Evolutionary conservation across 192 early-diverging fungal genomes (phyloP).

Genomic region (Podila horticola): DNA sequence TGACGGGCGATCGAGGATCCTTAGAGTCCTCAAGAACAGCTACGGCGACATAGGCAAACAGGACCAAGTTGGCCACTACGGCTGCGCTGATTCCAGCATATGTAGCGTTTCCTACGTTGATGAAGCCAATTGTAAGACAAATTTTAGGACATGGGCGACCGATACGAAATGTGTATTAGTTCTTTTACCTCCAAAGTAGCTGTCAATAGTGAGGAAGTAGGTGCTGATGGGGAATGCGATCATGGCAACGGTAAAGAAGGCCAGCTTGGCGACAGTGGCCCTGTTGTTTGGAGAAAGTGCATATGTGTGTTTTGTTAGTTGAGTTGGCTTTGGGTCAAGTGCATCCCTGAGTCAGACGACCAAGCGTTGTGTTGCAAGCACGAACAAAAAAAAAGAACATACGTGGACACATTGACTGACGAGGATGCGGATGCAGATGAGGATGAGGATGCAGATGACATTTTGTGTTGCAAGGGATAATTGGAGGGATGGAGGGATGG

Average conservation of each 20-base stretch:
- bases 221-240: slow-evolving; percentile 51
- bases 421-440: neutral
- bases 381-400: neutral
- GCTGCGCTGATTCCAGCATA: slow-evolving; percentile 65
- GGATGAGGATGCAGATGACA: neutral
- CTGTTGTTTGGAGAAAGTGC: slow-evolving; percentile 13
- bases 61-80: slow-evolving; percentile 58
- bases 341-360: too few relatives aligned
- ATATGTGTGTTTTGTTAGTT: too few relatives aligned
- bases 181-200: slow-evolving; percentile 53
- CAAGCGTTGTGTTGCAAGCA: neutral
- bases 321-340: too few relatives aligned
- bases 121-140: neutral
- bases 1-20: slow-evolving; percentile 9
- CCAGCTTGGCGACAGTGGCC: slow-evolving; percentile 44
- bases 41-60: slow-evolving; percentile 54
- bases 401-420: neutral
- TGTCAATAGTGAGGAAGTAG: slow-evolving; percentile 50
- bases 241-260: slow-evolving; percentile 57
- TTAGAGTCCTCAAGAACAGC: slow-evolving; percentile 58
- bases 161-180: neutral
- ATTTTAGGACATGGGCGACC: neutral
- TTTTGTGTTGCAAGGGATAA: neutral
- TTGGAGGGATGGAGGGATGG: neutral
- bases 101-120: slow-evolving; percentile 56